Evolutionary conservation across 2,329 filamentous ascomycete species (phyloP).

Genomic region (Plenodomus lindquistii): DNA sequence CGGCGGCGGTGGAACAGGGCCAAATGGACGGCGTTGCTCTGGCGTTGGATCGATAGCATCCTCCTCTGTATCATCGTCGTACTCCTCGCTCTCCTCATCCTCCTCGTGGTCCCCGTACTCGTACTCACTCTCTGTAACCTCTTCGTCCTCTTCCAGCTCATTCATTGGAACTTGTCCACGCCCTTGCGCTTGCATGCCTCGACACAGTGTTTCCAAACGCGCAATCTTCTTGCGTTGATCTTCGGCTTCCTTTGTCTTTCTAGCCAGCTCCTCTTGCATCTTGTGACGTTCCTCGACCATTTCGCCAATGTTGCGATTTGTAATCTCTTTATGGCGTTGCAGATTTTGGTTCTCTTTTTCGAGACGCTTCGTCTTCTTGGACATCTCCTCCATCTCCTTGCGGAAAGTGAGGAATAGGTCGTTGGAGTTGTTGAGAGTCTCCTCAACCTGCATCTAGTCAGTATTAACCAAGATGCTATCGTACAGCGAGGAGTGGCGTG

Average conservation of each 20-base stretch:
- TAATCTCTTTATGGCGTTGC: conserved; percentile 90
- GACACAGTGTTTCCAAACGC: conserved; percentile 91
- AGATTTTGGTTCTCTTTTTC: conserved; percentile 95
- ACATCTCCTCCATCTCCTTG: conserved; percentile 99
- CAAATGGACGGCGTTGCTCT: conserved; percentile 39
- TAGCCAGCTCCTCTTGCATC: conserved; percentile 72
- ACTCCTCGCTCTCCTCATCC: conserved; percentile 54
- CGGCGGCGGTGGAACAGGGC: conserved; percentile 40
- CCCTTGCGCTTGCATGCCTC: conserved; percentile 94
- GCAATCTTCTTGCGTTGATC: conserved; percentile 82
- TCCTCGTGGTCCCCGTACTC: conserved; percentile 46
- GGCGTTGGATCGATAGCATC: conserved; percentile 48
- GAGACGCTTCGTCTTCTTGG: conserved; percentile 94
- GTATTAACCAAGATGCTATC: conserved; percentile 46
- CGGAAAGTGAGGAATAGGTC: conserved; percentile 95
- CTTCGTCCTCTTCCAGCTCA: conserved; percentile 62
- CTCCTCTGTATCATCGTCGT: conserved; percentile 62
- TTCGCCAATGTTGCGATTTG: conserved; percentile 91
- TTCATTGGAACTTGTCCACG: conserved; percentile 66
- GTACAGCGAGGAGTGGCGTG: conserved; percentile 21
- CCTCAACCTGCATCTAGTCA: conserved; percentile 80
- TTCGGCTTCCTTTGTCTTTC: conserved; percentile 75
- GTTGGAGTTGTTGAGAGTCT: conserved; percentile 97
- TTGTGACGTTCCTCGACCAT: conserved; percentile 93
- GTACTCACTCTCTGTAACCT: conserved; percentile 51